Evolutionary conservation across 768 basidiomycete genomes (phyloP), one percentile per base, ranked within the genome.

Genomic region (Phaeotremella skinneri): DNA sequence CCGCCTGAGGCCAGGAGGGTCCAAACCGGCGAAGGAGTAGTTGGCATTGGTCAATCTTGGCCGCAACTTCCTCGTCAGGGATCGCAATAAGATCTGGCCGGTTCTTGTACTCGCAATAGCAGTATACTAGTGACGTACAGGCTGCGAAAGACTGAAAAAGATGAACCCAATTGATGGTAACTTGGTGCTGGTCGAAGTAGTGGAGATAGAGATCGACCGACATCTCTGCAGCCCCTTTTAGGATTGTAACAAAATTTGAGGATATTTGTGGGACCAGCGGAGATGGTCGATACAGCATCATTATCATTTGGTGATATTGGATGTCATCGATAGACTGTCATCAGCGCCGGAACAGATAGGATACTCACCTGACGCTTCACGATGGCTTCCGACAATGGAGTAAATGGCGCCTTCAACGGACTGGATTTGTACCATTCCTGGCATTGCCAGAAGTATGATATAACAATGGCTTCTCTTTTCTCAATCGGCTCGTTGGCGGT

Each of bases 201-300:
- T 62, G 56, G 16, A 31, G 21, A 34, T 52, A 62, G 16, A 62
- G 55, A 20, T 62, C 61, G 20, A 62, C 39, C 17, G 50, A 58
- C 26, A 58, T 42, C 9, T 16, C 41, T 0, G 61, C 55, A 3
- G 61, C 27, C 14, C 21, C 21, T 25, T 31, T n/a, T 5, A 52
- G 32, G 16, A 47, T 58, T 7, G 25, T 25, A 30, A 62, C 39
- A 51, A 52, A 62, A 1, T 25, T 17, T 31, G 61, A 57, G 23
- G 61, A 39, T 14, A 62, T 43, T 7, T 52, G 26, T 9, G 61
- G 50, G 17, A 62, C 52, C 13, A 62, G 32, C 3, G 52, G 61
- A 11, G 61, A 62, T 4, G 61, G 61, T 20, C 61, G 55, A 53
- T 62, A 51, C 17, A 57, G 49, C 14, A 43, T 20, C 49, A 62